Conservation (phyloP, 108 stramenopile genomes). For the Chaetoceros muelleri region DNA sequence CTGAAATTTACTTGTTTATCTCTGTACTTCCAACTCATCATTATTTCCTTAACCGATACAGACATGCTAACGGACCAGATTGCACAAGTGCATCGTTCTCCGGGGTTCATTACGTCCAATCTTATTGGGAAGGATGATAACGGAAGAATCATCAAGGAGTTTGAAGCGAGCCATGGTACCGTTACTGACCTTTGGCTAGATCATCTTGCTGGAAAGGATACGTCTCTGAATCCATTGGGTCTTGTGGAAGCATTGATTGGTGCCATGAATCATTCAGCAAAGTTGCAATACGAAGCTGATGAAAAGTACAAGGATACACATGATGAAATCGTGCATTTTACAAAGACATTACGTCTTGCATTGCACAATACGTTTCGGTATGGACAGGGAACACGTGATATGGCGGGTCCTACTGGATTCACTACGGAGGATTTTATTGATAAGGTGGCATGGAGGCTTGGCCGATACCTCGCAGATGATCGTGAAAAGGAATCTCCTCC, state of each 20-base stretch:
- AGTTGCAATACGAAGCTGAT: conserved; percentile 58
- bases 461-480: conserved; percentile 71
- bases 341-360: conserved; percentile 64
- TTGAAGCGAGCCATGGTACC: conserved; percentile 95
- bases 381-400: conserved; percentile 93
- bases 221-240: conserved; percentile 92
- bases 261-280: conserved; percentile 88
- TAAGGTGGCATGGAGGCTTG: conserved; percentile 88
- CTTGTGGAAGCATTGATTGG: conserved; percentile 94
- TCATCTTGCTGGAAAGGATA: conserved; percentile 93
- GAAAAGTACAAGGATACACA: conserved; percentile 28
- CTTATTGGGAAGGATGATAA: conserved; percentile 86
- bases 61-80: conserved; percentile 92
- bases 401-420: conserved; percentile 89
- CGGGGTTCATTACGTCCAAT: conserved; percentile 96
- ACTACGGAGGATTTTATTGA: conserved; percentile 91
- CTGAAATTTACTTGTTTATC: no score
- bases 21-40: no score
- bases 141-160: conserved; percentile 87
- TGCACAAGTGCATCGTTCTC: conserved; percentile 96
- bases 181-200: conserved; percentile 92
- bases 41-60: not conserved
- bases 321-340: conserved; percentile 60
- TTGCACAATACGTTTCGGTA: conserved; percentile 95
- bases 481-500: conserved; percentile 69